Evolutionary conservation across 2,329 filamentous ascomycete species (phyloP), one percentile per base, ranked within the genome.

Genomic region (Fusarium ambrosium): DNA sequence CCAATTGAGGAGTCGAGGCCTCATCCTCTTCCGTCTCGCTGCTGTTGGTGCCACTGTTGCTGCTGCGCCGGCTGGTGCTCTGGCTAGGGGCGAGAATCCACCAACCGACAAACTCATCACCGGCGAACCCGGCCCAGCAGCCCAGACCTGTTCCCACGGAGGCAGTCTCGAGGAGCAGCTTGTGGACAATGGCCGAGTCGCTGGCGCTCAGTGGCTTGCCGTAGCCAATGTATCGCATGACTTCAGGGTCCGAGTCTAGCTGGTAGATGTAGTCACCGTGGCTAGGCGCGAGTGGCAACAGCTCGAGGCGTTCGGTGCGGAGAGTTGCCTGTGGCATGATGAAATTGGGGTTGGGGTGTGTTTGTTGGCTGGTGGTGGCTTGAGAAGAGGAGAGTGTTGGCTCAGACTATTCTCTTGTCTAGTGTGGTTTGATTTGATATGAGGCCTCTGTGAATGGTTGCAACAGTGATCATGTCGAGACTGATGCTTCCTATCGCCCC

Each of bases 41-140:
- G 24, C 48, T n/a, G 48, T 29, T 29, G 27, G 18, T 53, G 48
- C 48, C 20, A n/a, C 48, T 55, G 48, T 20, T 55, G 48, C 48
- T 55, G 48, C 27, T 55, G 48, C 48, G 48, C 10, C 48, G 48
- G 18, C 66, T 70, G 43, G 55, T 70, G 66, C 58, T 75, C 60
- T 77, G 64, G 62, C 66, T 77, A n/a, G 72, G 68, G 1, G 78
- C 79, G 27, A 81, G 51, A 27, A 80, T 71, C 79, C 79, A 81
- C 79, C 79, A 80, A 20, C 80, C 80, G 51, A 81, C 75, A 63
- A 81, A 81, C 14, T 80, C 69, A n/a, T 74, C 79, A 3, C 63
- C 75, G 4, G 68, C 45, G 29, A 77, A 77, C 14, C 59, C 75
- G 6, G 64, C 75, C 75, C 75, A 77, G 62, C 70, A 74, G 36